Percentiles rank a stretch among this genome's conserved stretches.
Conservation (phyloP, 148 eudicot genomes). For the Bassia scoparia region DNA sequence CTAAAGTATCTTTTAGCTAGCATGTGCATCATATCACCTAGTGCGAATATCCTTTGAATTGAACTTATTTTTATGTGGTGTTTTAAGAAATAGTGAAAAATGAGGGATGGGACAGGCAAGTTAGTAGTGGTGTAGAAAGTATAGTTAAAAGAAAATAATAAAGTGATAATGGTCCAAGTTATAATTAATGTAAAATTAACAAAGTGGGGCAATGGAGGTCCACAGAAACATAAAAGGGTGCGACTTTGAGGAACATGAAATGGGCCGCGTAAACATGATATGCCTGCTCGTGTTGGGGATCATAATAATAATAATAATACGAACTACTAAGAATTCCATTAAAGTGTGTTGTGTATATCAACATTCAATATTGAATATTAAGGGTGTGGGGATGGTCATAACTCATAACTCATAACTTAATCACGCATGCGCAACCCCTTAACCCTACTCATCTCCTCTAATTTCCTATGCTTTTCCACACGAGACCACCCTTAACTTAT, state of each 20-base stretch:
- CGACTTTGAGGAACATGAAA: constrained; percentile 29
- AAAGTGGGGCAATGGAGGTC: constrained; percentile 21
- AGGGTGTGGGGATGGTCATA: too few relatives aligned
- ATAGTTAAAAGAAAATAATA: neutral
- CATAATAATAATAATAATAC: neutral
- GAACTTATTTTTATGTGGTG: too few relatives aligned
- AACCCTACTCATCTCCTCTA: neutral
- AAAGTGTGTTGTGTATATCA: too few relatives aligned
- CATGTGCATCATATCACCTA: too few relatives aligned
- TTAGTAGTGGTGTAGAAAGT: too few relatives aligned
- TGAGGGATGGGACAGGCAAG: too few relatives aligned
- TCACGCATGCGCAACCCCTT: constrained; percentile 28
- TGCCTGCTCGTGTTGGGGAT: neutral
- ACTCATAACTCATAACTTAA: constrained; percentile 4
- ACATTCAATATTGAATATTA: too few relatives aligned
- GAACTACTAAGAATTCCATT: too few relatives aligned
- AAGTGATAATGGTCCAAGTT: constrained; percentile 15
- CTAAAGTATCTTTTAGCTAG: too few relatives aligned
- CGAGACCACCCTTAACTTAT: constrained; percentile 18
- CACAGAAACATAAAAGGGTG: constrained; percentile 17
- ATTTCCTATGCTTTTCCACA: constrained; percentile 13
- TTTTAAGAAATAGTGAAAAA: too few relatives aligned
- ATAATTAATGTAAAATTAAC: too few relatives aligned
- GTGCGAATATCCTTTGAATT: too few relatives aligned
- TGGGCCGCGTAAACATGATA: constrained; percentile 19